These are phyloP conservation scores for Aspergillus pseudonomiae DNA, from an alignment of 2,329 filamentous ascomycete species.

Conservation along the genomic window DNA sequence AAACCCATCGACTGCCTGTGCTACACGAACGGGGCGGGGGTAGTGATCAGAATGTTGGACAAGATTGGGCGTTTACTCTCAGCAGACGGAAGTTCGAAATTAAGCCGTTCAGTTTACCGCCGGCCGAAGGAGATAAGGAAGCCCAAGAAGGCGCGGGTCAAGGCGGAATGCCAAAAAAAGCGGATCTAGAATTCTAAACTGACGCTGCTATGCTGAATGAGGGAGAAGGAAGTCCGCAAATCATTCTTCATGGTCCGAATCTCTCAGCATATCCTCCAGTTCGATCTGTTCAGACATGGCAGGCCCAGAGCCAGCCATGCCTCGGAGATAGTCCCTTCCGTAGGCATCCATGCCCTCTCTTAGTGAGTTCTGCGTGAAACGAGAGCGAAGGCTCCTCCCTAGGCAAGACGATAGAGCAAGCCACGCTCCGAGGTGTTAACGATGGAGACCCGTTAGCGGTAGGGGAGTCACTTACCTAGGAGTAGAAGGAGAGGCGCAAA, in stretches of 20 bases:
- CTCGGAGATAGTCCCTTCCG: constrained; percentile 59
- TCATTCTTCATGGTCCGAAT: constrained; percentile 42
- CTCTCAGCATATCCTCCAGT: constrained; percentile 62
- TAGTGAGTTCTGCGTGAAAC: constrained; percentile 48
- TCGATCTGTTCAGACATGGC: constrained; percentile 65
- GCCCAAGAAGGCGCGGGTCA: constrained; percentile 55
- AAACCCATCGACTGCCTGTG: constrained; percentile 79
- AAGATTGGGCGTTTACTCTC: constrained; percentile 88
- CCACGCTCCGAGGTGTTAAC: constrained; percentile 44
- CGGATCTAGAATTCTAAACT: constrained; percentile 72
- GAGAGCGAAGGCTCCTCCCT: constrained; percentile 55
- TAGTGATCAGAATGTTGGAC: constrained; percentile 68
- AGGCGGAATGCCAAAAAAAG: constrained; percentile 60
- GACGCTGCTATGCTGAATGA: constrained; percentile 8
- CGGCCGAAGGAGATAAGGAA: constrained; percentile 74
- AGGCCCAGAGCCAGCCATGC: constrained; percentile 57
- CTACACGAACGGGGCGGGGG: constrained; percentile 88
- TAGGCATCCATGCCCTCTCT: constrained; percentile 52
- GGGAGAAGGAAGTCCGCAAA: constrained; percentile 2
- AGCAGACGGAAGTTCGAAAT: constrained; percentile 83
- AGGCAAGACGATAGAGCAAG: constrained; percentile 60
- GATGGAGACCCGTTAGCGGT: background rate
- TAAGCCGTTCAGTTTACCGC: constrained; percentile 85
- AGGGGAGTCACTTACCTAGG: constrained; percentile 31
- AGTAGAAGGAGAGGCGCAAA: constrained; percentile 42